phyloP scores from a whole-genome alignment of 2,329 filamentous ascomycete genomes.

The Botrytis cinerea region DNA sequence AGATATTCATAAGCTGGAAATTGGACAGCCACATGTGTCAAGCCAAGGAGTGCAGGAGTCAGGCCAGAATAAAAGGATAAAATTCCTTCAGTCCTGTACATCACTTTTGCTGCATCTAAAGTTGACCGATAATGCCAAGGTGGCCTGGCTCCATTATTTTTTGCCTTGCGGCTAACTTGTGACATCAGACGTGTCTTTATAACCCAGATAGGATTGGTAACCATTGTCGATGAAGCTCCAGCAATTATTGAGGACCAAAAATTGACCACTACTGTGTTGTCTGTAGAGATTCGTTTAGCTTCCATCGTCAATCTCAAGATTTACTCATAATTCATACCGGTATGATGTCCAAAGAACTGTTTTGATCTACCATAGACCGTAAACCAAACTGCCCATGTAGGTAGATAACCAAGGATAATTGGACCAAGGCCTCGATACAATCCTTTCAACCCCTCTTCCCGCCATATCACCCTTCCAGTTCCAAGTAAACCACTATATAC shows the following conservation, averaged over 20 bases:
- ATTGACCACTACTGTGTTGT: constrained; percentile 75
- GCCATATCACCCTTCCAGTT: constrained; percentile 82
- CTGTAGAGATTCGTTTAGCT: constrained; percentile 46
- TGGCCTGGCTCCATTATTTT: constrained; percentile 56
- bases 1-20: constrained; percentile 95
- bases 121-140: constrained; percentile 92
- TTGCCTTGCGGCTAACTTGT: constrained; percentile 66
- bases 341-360: constrained; percentile 65
- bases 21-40: constrained; percentile 95
- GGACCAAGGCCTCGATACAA: constrained; percentile 93
- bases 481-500: constrained; percentile 86
- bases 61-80: constrained; percentile 93
- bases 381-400: constrained; percentile 98
- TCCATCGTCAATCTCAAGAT: background rate
- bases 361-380: constrained; percentile 93
- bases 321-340: constrained; percentile 51
- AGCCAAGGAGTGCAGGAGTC: constrained; percentile 84
- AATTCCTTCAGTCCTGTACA: constrained; percentile 90
- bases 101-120: constrained; percentile 88
- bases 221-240: constrained; percentile 88
- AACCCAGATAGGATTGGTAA: constrained; percentile 98
- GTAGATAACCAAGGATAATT: constrained; percentile 92
- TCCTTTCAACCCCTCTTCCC: constrained; percentile 82
- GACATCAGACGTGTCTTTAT: constrained; percentile 99
- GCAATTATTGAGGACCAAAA: constrained; percentile 89